Base-by-base conservation (phyloP, 2,329 filamentous ascomycete genomes). In the Pseudogymnoascus sp. region DNA sequence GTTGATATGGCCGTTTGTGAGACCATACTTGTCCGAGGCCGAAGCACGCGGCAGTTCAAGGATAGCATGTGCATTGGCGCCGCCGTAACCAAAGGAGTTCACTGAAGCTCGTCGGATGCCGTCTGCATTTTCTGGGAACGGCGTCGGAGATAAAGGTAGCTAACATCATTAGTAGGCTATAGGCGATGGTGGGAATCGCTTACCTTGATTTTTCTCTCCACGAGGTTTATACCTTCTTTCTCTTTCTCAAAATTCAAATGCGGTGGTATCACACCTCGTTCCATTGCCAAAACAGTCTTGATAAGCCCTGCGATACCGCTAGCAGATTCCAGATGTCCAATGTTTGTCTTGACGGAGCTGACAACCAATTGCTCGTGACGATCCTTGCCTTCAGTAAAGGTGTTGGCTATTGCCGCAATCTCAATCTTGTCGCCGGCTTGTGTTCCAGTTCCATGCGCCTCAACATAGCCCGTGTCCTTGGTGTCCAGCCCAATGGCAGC, bases 61-160 rank as follows among this genome's bases (percentile, higher is more conserved):
- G 3, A 79, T 72, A 3, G 72, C 72, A 66, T 80, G 78, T 2
- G 75, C 76, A 64, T 80, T 80, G n/a, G 77, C 76, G 16, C 78
- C 78, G 6, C 78, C 77, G 29, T 77, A 79, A 0, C 78, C 78
- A 55, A 80, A 68, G 16, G 31, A 63, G 33, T 68, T 69, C 12
- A 69, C 55, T 23, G 64, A 66, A 7, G 59, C 60, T 63, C 64
- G 60, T 11, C 65, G 63, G 7, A 61, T 12, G 6, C 61, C 63
- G 38, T 41, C 38, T 41, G 38, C 16, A 19, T 35, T 31, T 60
- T 63, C 63, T 12, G 61, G 60, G 1, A 52, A 45, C 6, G 55
- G 16, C 7, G 33, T 43, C 23, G 59, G 31, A 26, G 35, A 35
- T 23, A 60, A 21, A 26, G 62, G 38, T 29, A 62, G 39, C 61